These are phyloP conservation scores for Ogataea henricii DNA, from an alignment of 805 yeast genomes.

Conservation along the genomic window DNA sequence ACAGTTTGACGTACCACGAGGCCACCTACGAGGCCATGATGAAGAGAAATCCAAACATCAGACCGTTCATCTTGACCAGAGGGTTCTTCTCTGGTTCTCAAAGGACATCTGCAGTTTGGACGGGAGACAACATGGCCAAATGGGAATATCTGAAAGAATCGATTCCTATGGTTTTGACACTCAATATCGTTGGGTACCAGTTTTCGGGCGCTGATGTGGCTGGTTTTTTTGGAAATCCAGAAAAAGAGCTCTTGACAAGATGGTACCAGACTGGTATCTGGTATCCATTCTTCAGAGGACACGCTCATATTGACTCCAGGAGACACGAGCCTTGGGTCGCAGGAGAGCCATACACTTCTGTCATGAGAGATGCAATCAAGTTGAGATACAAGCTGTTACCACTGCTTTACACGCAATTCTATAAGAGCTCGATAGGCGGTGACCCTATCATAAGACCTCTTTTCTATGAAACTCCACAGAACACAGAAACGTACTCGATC, in stretches of 20 bases:
- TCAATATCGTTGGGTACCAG: slow-evolving; percentile 83
- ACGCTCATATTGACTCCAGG: slow-evolving; percentile 91
- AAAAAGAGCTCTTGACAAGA: slow-evolving; percentile 74
- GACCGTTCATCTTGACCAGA: slow-evolving; percentile 89
- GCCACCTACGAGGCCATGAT: slow-evolving; percentile 71
- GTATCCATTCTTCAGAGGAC: slow-evolving; percentile 96
- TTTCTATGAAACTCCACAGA: slow-evolving; percentile 55
- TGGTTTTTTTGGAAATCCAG: slow-evolving; percentile 92
- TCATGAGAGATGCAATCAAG: slow-evolving; percentile 68
- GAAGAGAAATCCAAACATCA: slow-evolving; percentile 49
- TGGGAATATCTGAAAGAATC: slow-evolving; percentile 87
- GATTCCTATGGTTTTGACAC: slow-evolving; percentile 83
- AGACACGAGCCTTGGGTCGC: slow-evolving; percentile 92
- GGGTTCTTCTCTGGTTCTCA: slow-evolving; percentile 92
- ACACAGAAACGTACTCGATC: slow-evolving; percentile 50
- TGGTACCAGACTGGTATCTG: slow-evolving; percentile 97
- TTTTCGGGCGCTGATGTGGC: slow-evolving; percentile 97
- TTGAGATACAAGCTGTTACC: slow-evolving; percentile 81
- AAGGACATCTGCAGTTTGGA: slow-evolving; percentile 92
- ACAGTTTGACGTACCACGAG: slow-evolving; percentile 79
- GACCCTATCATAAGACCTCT: slow-evolving; percentile 72
- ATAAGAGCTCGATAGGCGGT: slow-evolving; percentile 60
- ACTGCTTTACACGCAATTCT: slow-evolving; percentile 75
- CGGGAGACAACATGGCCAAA: slow-evolving; percentile 92
- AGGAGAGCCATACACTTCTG: slow-evolving; percentile 68